A percentile compares a stretch with the other conserved stretches of the same genome.
Evolutionary conservation across 169 alveolate genomes (phyloP).

Genomic region (Neospora caninum): DNA sequence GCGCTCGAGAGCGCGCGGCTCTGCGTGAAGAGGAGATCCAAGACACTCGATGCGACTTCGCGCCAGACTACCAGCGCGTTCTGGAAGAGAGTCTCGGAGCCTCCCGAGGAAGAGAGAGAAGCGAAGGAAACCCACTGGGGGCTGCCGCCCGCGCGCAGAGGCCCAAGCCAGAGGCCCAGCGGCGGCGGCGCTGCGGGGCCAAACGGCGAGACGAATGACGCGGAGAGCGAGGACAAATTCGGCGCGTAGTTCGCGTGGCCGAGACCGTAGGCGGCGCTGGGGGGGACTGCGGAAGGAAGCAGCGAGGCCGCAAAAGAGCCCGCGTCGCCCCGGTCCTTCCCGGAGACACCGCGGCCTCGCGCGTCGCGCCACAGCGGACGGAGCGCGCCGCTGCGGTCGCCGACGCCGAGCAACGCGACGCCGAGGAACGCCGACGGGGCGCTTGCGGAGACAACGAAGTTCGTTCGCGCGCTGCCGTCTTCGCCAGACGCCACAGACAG

Average conservation of each 20-base stretch:
- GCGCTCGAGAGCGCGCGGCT: background rate
- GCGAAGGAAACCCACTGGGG: background rate
- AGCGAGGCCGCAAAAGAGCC: background rate
- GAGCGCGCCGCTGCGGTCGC: background rate
- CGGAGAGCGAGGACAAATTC: background rate
- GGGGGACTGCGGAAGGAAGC: background rate
- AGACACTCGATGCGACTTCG: background rate
- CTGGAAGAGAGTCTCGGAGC: background rate
- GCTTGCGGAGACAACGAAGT: background rate
- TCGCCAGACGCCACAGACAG: background rate
- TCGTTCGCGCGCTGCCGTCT: background rate
- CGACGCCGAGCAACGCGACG: background rate
- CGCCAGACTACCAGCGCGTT: background rate
- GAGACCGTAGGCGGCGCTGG: background rate
- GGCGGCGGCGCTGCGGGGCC: background rate
- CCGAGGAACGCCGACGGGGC: background rate
- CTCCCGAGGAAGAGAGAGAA: background rate
- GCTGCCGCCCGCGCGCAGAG: background rate
- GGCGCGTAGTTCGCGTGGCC: background rate
- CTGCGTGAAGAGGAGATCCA: constrained; percentile 29
- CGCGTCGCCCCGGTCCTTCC: background rate
- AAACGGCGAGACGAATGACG: background rate
- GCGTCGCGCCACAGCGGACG: background rate
- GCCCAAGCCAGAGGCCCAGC: background rate
- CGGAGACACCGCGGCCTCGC: background rate